Evolutionary conservation across 257 asterid genomes (phyloP).

Genomic region (Lycium barbarum): DNA sequence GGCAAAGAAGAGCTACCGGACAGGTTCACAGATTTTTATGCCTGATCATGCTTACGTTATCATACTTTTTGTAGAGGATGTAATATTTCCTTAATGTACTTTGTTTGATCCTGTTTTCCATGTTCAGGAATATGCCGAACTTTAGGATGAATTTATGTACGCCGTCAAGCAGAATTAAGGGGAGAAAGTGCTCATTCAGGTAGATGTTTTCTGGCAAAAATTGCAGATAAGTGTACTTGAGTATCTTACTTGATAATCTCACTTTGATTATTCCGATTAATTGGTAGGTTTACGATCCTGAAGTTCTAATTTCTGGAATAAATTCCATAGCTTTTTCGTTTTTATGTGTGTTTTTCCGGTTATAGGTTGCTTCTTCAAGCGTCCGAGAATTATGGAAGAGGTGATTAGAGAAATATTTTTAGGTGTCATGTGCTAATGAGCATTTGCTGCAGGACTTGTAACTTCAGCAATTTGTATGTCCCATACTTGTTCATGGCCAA

Average conservation of each 20-base stretch:
- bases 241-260: slow-evolving; percentile 4
- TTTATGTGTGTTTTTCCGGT: neutral
- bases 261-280: neutral
- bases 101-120: slow-evolving; percentile 23
- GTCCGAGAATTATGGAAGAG: neutral
- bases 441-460: too few species aligned
- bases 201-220: too few species aligned
- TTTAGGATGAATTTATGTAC: slow-evolving; percentile 75
- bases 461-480: too few species aligned
- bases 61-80: neutral
- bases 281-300: too few species aligned
- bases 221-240: slow-evolving; percentile 7
- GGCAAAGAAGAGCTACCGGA: too few species aligned
- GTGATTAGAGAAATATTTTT: too few species aligned
- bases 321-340: too few species aligned
- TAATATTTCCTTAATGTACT: slow-evolving; percentile 13
- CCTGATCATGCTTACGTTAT: neutral
- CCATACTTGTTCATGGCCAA: too few species aligned
- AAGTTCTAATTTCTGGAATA: too few species aligned
- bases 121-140: slow-evolving; percentile 76
- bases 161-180: slow-evolving; percentile 86
- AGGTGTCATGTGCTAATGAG: too few species aligned
- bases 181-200: slow-evolving; percentile 86
- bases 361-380: neutral
- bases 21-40: neutral